Percentiles rank a stretch among this genome's conserved stretches.
phyloP scores from a whole-genome alignment of 768 basidiomycete genomes.

The Candolleomyces eurysporus region DNA sequence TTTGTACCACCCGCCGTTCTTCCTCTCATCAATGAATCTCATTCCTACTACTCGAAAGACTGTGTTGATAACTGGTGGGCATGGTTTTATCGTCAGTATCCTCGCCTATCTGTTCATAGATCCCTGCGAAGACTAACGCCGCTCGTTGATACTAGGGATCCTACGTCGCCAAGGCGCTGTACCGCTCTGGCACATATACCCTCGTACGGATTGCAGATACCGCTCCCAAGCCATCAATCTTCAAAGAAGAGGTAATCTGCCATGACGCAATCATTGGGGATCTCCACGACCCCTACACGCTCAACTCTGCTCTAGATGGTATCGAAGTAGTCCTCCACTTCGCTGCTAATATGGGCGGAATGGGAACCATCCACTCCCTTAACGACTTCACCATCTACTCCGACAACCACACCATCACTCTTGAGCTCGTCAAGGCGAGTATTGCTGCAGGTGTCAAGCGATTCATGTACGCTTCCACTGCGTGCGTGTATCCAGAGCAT shows the following conservation, averaged over 20 bases:
- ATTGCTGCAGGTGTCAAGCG: slow-evolving; percentile 33
- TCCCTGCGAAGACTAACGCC: too few species aligned
- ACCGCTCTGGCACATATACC: slow-evolving; percentile 19
- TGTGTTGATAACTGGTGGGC: slow-evolving; percentile 47
- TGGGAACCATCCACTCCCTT: slow-evolving; percentile 55
- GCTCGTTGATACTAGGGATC: slow-evolving; percentile 38
- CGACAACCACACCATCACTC: slow-evolving; percentile 49
- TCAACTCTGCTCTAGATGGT: slow-evolving; percentile 34
- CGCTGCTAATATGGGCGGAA: slow-evolving; percentile 63
- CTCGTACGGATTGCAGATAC: slow-evolving; percentile 46
- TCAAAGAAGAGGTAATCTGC: slow-evolving; percentile 16
- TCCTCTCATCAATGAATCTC: too few species aligned
- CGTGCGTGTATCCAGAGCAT: slow-evolving; percentile 52
- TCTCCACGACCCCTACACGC: slow-evolving; percentile 42
- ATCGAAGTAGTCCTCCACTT: slow-evolving; percentile 52
- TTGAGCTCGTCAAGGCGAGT: slow-evolving; percentile 43
- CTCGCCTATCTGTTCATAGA: too few species aligned
- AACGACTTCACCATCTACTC: slow-evolving; percentile 51
- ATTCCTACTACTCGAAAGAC: not conserved
- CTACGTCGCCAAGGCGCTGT: slow-evolving; percentile 43
- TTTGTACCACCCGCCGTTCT: too few species aligned
- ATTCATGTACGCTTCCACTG: slow-evolving; percentile 58
- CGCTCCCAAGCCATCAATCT: slow-evolving; percentile 18
- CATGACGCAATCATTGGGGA: slow-evolving; percentile 42
- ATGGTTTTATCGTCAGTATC: slow-evolving; percentile 51